Conservation (phyloP, 1,284 basidiomycete genomes). For the Moesziomyces aphidis region DNA sequence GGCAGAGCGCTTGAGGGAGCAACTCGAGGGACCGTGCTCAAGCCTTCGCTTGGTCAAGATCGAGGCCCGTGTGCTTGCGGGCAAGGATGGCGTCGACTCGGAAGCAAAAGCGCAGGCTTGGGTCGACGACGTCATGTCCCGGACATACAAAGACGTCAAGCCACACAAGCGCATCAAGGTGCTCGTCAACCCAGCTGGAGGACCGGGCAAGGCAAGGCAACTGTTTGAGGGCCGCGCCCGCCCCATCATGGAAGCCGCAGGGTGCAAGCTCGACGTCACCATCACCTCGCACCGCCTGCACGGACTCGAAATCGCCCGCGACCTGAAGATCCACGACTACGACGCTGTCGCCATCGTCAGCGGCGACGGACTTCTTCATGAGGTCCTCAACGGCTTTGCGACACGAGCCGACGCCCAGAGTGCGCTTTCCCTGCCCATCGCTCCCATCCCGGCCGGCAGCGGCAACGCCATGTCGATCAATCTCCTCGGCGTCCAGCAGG, state of each 20-base stretch:
- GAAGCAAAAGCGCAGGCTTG: constrained; percentile 35
- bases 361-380: constrained; percentile 90
- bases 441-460: constrained; percentile 87
- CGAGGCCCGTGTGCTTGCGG: constrained; percentile 43
- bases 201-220: constrained; percentile 79
- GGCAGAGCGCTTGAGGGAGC: constrained; percentile 28
- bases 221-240: constrained; percentile 78
- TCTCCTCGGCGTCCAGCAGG: constrained; percentile 70
- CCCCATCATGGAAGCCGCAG: constrained; percentile 83
- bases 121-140: constrained; percentile 40
- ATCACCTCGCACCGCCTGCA: constrained; percentile 74
- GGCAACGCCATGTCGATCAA: constrained; percentile 85
- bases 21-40: constrained; percentile 55
- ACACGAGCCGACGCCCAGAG: constrained; percentile 76
- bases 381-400: constrained; percentile 92
- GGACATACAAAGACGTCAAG: constrained; percentile 38
- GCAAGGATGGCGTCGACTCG: constrained; percentile 16
- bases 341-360: constrained; percentile 83
- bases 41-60: constrained; percentile 59
- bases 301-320: constrained; percentile 78
- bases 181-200: constrained; percentile 89
- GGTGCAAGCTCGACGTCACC: constrained; percentile 76
- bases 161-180: constrained; percentile 69
- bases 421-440: constrained; percentile 81
- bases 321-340: constrained; percentile 73